Conservation (phyloP, 208 protist species). For the Vickermania ingenoplastis region DNA sequence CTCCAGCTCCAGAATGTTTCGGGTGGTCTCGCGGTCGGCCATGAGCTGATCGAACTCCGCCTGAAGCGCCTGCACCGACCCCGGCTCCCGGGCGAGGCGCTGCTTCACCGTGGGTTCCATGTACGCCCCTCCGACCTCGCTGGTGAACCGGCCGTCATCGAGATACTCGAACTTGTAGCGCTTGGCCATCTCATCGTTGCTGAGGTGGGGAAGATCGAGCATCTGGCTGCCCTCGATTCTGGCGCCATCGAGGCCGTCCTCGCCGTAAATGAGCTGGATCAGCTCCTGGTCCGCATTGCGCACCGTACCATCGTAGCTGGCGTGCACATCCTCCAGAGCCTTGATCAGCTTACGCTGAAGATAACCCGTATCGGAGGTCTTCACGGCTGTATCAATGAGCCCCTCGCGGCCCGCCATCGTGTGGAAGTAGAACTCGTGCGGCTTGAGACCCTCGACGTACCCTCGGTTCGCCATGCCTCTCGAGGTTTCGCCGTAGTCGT, state of each 20-base stretch:
- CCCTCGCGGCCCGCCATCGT: conserved; percentile 99
- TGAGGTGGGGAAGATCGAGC: conserved; percentile 53
- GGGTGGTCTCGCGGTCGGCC: conserved; percentile 64
- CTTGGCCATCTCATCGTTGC: conserved; percentile 56
- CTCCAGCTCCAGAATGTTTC: conserved; percentile 58
- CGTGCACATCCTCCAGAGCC: conserved; percentile 97
- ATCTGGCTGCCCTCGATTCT: conserved; percentile 87
- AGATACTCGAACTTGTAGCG: conserved; percentile 75
- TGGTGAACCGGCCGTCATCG: conserved; percentile 60
- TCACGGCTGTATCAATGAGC: conserved; percentile 99
- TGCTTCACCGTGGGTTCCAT: conserved; percentile 84
- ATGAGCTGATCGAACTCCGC: conserved; percentile 88
- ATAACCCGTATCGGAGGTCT: conserved; percentile 98
- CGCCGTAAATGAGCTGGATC: conserved; percentile 98
- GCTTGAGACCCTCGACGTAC: conserved; percentile 97
- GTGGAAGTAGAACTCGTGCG: conserved; percentile 99
- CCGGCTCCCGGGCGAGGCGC: conserved; percentile 64
- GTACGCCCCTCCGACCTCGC: conserved; percentile 65
- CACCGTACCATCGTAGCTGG: conserved; percentile 98
- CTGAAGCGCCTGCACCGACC: conserved; percentile 66
- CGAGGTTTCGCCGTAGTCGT: conserved; percentile 96
- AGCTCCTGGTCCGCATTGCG: conserved; percentile 93
- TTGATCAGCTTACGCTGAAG: conserved; percentile 96
- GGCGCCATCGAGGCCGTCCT: conserved; percentile 97
- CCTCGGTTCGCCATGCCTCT: conserved; percentile 98